Percentiles rank a stretch among this genome's conserved stretches.
Conservation (phyloP, 768 basidiomycete genomes). For the Russula vinacea region DNA sequence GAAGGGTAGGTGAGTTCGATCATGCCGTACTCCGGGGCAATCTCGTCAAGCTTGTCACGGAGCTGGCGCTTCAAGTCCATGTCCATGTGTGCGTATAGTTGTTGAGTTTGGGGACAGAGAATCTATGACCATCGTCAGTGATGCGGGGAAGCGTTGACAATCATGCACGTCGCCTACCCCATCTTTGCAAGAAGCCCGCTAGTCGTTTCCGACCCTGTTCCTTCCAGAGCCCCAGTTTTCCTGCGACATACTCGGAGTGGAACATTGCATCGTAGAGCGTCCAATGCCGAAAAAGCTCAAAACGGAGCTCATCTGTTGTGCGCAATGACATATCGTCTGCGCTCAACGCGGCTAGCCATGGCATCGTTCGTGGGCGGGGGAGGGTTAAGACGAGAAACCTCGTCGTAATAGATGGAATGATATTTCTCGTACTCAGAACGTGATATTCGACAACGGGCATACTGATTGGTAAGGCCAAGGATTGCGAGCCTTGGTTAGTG, state of each 20-base stretch:
- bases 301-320: constrained; percentile 84
- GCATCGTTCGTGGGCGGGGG: constrained; percentile 45
- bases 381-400: constrained; percentile 88
- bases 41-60: constrained; percentile 75
- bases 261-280: constrained; percentile 97
- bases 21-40: constrained; percentile 93
- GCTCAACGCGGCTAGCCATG: constrained; percentile 51
- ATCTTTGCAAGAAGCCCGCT: constrained; percentile 96
- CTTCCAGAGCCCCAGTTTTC: constrained; percentile 94
- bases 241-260: constrained; percentile 94
- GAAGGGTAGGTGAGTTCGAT: constrained; percentile 92
- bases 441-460: constrained; percentile 82
- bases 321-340: constrained; percentile 86
- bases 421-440: constrained; percentile 80
- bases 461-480: constrained; percentile 90
- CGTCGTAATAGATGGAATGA: constrained; percentile 79
- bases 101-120: constrained; percentile 93
- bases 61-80: constrained; percentile 84
- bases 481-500: constrained; percentile 71
- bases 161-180: constrained; percentile 59
- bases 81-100: constrained; percentile 94
- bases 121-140: constrained; percentile 46
- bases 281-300: constrained; percentile 96
- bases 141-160: not conserved
- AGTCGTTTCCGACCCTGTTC: constrained; percentile 87